Percentiles rank a stretch among this genome's conserved stretches.
Conservation (phyloP, 139 green algal species). For the Helicosporidium sp. region DNA sequence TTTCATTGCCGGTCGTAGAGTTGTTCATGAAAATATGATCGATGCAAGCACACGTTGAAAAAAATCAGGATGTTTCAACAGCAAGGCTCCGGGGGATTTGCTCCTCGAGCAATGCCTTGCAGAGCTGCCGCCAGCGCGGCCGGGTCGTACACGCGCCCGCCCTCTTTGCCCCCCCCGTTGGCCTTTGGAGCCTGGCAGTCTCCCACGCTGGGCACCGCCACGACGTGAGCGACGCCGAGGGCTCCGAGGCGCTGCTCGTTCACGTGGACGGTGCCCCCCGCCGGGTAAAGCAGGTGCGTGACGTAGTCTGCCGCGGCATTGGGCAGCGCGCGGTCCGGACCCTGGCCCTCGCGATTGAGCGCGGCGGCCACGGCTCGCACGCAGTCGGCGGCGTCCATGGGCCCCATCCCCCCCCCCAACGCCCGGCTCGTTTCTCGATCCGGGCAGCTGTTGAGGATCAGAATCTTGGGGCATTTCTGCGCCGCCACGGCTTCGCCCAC, state of each 20-base stretch:
- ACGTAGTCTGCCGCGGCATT: slow-evolving; percentile 46
- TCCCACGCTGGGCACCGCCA: slow-evolving; percentile 53
- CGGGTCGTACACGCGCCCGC: too few species aligned
- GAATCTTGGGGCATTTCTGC: slow-evolving; percentile 37
- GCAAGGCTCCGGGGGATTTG: too few species aligned
- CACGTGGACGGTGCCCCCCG: slow-evolving; percentile 35
- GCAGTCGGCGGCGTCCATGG: slow-evolving; percentile 73
- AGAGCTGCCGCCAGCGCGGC: too few species aligned
- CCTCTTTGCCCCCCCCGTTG: too few species aligned
- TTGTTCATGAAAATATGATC: too few species aligned
- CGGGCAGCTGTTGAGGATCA: slow-evolving; percentile 82
- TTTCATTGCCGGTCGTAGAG: too few species aligned
- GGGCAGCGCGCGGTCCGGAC: slow-evolving; percentile 19
- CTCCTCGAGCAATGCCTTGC: too few species aligned
- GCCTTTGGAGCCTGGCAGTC: too few species aligned
- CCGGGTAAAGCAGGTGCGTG: slow-evolving; percentile 49
- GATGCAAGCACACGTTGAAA: too few species aligned
- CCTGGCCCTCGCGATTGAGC: slow-evolving; percentile 34
- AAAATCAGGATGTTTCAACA: too few species aligned
- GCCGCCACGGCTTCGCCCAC: slow-evolving; percentile 64
- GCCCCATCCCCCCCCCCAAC: slow-evolving; percentile 11
- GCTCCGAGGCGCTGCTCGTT: slow-evolving; percentile 26
- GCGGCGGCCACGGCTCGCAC: slow-evolving; percentile 38
- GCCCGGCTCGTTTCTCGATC: slow-evolving; percentile 69
- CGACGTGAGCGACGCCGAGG: slow-evolving; percentile 39